Evolutionary conservation across 768 basidiomycete species (phyloP), one percentile per base, ranked within the genome.

Genomic region (Russula sp.): DNA sequence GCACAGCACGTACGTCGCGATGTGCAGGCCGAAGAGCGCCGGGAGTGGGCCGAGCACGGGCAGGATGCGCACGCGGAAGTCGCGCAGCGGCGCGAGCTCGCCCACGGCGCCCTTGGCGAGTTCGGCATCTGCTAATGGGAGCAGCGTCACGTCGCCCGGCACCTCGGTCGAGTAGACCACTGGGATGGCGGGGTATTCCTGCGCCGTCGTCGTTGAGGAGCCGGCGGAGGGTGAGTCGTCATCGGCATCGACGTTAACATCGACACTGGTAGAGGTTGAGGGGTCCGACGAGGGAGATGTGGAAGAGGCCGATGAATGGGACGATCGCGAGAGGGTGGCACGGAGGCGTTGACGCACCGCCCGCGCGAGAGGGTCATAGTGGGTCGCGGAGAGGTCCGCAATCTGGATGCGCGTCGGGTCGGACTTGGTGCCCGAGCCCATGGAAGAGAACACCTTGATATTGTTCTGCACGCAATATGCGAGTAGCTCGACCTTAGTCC

Each of bases 111-210:
- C 97, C 71, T 89, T 93, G 67, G 87, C 76, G 71, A 94, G 95
- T 73, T 98, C 94, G 66, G 93, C 90, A 60, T 97, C 93, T 0
- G 91, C 83, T 0, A 98, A 78, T 2, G 96, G 97, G 11, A 98
- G 81, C 3, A 98, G 78, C 67, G 88, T 89, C 57, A 98, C 84
- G 61, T 94, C 87, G 2, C 88, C 81, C 0, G 93, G 93, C 8
- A 92, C 88, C 72, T 98, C 97, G 11, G 95, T 97, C 4, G 93
- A 96, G 74, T 96, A 98, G 11, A 98, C 93, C 11, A 95, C 93
- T 7, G 91, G 88, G 58, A 90, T 88, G 10, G 87, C 22, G 10
- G 86, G 29, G 50, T 84, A 32, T 80, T 82, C 20, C 79, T 69
- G 41, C 38, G 85, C 78, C n/a, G 54, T 55, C 18, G 54, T 13